Evolutionary conservation across 1,284 basidiomycete species (phyloP), one percentile per base, ranked within the genome.

Genomic region (Apiotrichum gracile): DNA sequence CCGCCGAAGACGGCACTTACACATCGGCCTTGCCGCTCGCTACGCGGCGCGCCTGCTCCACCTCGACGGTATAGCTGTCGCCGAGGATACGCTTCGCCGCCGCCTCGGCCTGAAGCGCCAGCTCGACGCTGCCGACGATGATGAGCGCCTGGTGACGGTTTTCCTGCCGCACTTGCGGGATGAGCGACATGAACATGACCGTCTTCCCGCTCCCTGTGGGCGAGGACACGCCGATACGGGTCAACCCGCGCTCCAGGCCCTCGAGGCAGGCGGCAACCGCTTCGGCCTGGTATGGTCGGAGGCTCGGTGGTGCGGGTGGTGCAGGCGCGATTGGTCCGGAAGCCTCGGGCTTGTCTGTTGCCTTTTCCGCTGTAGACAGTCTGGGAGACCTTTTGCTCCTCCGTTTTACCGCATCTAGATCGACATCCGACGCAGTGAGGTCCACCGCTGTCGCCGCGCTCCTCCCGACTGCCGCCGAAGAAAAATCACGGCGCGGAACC

Each of bases 201-300:
- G 93, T 97, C 74, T 97, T 97, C 9, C 93, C 93, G 26, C 88
- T 84, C 13, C 91, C 90, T 21, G 93, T 96, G 12, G 92, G 91
- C 1, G 91, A 80, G 14, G 88, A 93, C 22, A 94, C 88, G n/a
- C 92, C 92, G 44, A 97, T 87, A 22, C 92, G 85, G 2, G 83
- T 83, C 26, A 76, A 52, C 5, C 78, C 80, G 16, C 83, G 82
- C 24, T 74, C 67, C 21, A 97, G 77, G 2, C 91, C 88, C 13
- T 81, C 79, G 3, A 86, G 77, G 67, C 92, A 96, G 4, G 88
- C 83, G 21, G 83, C 76, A 31, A 97, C 79, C 67, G 90, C 94
- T n/a, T 83, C 80, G 61, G 88, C 81, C 68, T 97, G 93, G 70
- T 97, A 97, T 0, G 91, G 91, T 14, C 93, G 80, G n/a, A 92